phyloP scores from a whole-genome alignment of 768 basidiomycete species.

The Naganishia randhawae region DNA sequence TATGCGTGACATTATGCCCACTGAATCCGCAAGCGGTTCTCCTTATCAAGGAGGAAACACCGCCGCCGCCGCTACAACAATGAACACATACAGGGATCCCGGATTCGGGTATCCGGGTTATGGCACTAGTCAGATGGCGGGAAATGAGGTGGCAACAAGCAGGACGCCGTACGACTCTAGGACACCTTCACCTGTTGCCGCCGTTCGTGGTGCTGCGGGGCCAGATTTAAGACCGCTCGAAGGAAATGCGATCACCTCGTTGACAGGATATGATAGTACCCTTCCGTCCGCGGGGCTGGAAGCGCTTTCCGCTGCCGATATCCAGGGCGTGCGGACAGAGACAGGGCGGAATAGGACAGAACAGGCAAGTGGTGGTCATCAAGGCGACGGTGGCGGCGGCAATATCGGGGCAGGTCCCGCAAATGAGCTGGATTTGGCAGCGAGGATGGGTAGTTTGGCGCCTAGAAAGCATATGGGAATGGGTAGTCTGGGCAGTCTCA shows the following conservation, averaged over 20 bases:
- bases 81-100: not conserved
- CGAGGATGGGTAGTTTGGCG: conserved; percentile 18
- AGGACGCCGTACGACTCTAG: conserved; percentile 9
- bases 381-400: not conserved
- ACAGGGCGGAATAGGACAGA: not conserved
- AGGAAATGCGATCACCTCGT: not conserved
- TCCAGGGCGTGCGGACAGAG: not conserved
- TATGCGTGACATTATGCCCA: not conserved
- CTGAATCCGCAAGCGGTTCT: not conserved
- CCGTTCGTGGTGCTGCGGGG: not conserved
- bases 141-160: not conserved
- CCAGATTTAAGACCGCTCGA: too few relatives aligned
- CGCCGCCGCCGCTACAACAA: too few relatives aligned
- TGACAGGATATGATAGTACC: not conserved
- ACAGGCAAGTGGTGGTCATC: not conserved
- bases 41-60: not conserved
- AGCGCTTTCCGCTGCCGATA: conserved; percentile 1
- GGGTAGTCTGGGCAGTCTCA: conserved; percentile 8
- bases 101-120: not conserved
- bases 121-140: not conserved
- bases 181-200: not conserved
- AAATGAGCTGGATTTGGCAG: not conserved
- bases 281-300: conserved; percentile 10
- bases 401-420: not conserved
- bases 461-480: not conserved